phyloP scores from a whole-genome alignment of 2,329 filamentous ascomycete genomes.

The Sphaerulina vaccinii region DNA sequence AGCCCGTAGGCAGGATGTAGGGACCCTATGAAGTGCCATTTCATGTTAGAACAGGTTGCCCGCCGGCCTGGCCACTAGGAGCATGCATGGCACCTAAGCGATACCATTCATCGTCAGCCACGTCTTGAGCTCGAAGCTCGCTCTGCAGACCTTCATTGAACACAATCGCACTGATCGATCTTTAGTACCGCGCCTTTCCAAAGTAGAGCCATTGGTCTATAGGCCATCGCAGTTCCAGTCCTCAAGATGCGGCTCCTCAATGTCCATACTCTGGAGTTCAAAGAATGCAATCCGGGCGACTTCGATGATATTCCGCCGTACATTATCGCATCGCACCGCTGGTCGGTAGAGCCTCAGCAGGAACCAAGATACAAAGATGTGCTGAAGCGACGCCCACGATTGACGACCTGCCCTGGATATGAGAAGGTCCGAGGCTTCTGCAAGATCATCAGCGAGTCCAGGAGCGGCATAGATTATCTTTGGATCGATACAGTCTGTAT shows the following conservation, averaged over 20 bases:
- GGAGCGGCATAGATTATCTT: slow-evolving; percentile 7
- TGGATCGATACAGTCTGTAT: slow-evolving; percentile 29
- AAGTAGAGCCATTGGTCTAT: background rate
- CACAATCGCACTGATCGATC: background rate
- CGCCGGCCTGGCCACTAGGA: too few relatives aligned
- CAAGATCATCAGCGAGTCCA: background rate
- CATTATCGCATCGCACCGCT: slow-evolving; percentile 20
- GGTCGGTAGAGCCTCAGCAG: background rate
- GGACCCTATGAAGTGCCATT: too few relatives aligned
- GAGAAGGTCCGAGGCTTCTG: slow-evolving; percentile 15
- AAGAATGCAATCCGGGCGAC: slow-evolving; percentile 4
- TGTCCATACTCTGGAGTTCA: slow-evolving; percentile 6
- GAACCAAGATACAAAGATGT: slow-evolving; percentile 15
- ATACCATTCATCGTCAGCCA: background rate
- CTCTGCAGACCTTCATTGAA: background rate
- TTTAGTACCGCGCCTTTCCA: too few relatives aligned
- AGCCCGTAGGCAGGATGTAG: too few relatives aligned
- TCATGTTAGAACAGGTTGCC: too few relatives aligned
- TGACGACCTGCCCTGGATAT: slow-evolving; percentile 7
- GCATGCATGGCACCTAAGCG: too few relatives aligned
- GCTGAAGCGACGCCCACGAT: background rate
- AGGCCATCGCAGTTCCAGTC: background rate
- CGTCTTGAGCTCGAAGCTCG: background rate
- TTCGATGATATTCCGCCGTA: slow-evolving; percentile 11
- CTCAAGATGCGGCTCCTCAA: slow-evolving; percentile 15